These are phyloP conservation scores for Aspergillus bridgeri DNA, from an alignment of 495 filamentous ascomycete species.

Conservation along the genomic window DNA sequence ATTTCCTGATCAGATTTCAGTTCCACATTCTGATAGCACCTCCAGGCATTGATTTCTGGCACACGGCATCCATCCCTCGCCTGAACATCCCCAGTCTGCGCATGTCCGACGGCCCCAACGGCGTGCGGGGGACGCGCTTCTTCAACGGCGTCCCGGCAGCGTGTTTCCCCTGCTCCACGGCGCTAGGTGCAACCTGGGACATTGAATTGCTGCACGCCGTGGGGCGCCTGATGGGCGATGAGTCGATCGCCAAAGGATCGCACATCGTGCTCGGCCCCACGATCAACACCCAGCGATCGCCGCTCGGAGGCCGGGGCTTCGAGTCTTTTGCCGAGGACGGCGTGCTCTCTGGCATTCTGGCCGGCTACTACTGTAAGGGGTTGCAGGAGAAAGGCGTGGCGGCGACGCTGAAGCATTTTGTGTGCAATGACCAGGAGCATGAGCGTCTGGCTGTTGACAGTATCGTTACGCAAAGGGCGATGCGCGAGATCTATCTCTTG, in stretches of 20 bases:
- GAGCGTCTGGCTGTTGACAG: constrained; percentile 64
- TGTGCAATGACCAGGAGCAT: constrained; percentile 79
- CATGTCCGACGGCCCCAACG: constrained; percentile 72
- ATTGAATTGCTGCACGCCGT: constrained; percentile 55
- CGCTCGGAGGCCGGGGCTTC: constrained; percentile 74
- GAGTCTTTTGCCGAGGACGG: constrained; percentile 81
- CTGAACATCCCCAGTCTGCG: constrained; percentile 68
- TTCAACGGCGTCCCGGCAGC: constrained; percentile 67
- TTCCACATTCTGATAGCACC: not conserved
- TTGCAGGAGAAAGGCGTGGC: constrained; percentile 68
- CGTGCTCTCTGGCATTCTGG: constrained; percentile 62
- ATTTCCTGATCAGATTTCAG: not conserved
- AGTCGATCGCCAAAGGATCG: constrained; percentile 66
- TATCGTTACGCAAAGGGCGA: constrained; percentile 63
- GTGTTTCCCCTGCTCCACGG: constrained; percentile 67
- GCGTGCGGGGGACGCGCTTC: constrained; percentile 69
- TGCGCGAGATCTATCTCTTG: constrained; percentile 74
- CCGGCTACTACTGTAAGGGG: constrained; percentile 63
- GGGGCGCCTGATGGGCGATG: constrained; percentile 62
- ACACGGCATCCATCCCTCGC: constrained; percentile 63
- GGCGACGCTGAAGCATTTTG: constrained; percentile 76
- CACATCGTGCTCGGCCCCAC: constrained; percentile 73
- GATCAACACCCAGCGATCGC: constrained; percentile 73
- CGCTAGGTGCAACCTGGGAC: constrained; percentile 71
- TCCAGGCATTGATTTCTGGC: constrained; percentile 72